phyloP scores from a whole-genome alignment of 805 yeast species.

The Jamesozyma rosinii region DNA sequence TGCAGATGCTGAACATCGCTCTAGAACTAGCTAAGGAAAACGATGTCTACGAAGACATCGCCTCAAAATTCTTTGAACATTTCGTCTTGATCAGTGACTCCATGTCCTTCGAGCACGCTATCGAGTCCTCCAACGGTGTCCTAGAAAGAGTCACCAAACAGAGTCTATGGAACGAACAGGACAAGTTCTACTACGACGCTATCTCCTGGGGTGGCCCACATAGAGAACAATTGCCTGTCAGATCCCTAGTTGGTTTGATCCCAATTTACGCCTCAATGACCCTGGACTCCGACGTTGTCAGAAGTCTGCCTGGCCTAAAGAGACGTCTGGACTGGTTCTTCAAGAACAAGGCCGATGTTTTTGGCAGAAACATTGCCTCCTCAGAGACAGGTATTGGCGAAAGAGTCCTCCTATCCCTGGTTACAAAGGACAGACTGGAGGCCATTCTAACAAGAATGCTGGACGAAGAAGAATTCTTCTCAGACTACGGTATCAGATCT shows the following conservation, averaged over 20 bases:
- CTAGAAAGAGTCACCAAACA: conserved; percentile 41
- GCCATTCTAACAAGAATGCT: conserved; percentile 72
- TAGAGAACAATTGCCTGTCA: conserved; percentile 65
- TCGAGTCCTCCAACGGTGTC: conserved; percentile 27
- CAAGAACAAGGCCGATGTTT: conserved; percentile 55
- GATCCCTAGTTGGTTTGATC: conserved; percentile 84
- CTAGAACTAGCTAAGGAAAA: conserved; percentile 79
- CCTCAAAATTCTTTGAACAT: conserved; percentile 90
- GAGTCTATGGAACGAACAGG: conserved; percentile 83
- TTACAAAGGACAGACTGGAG: conserved; percentile 65
- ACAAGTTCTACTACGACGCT: conserved; percentile 83
- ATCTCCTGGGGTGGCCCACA: conserved; percentile 69
- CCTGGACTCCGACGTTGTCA: conserved; percentile 72
- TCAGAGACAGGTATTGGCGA: conserved; percentile 71
- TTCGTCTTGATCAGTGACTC: conserved; percentile 88
- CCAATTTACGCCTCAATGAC: conserved; percentile 87
- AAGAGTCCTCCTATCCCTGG: conserved; percentile 68
- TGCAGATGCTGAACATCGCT: conserved; percentile 88
- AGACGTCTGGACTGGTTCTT: conserved; percentile 79
- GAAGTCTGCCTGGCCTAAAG: conserved; percentile 71
- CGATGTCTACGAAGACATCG: conserved; percentile 84
- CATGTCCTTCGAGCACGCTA: conserved; percentile 52
- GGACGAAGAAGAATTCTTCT: conserved; percentile 78
- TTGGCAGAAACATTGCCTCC: conserved; percentile 77
- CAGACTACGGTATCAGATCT: conserved; percentile 80